Evolutionary conservation across 192 early-diverging fungal genomes (phyloP), one percentile per base, ranked within the genome.

Genomic region (Funneliformis geosporum): DNA sequence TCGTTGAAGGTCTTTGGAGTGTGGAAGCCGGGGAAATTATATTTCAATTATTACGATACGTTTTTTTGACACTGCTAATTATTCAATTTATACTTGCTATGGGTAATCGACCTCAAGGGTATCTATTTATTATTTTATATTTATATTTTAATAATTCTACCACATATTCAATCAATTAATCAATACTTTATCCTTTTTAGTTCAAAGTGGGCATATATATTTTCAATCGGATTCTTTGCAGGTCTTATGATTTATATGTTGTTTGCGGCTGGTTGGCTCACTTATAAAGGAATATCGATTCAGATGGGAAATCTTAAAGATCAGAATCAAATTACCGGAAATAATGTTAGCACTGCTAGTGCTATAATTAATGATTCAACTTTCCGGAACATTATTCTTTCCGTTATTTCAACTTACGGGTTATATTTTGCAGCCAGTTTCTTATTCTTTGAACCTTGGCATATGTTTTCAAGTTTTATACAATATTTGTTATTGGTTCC

Each of bases 41-140:
- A 25, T 87, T 89, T 80, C 79, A 85, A 60, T 69, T 86, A 12
- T 66, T 86, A 21, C 77, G 84, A 47, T 88, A 87, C 67, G 74
- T 89, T 28, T 98, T 96, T 84, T 85, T 96, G n/a, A 76, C 94
- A 62, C 87, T 95, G 43, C 85, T 98, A 64, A 87, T 95, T 55
- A 88, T 92, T 27, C 90, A 92, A 77, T 94, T 99, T 84, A 93
- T 99, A 61, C 87, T 93, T 25, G 92, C 96, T 79, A 86, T 99
- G 81, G 98, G 98, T 78, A 99, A 99, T 84, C 90, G 96, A 55
- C 98, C 98, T 66, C 95, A 98, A 84, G 97, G 95, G 39, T 90
- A 79, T 47, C 5, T 79, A 40, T 72, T 11, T 25, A 8, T 39
- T 9, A 23, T 9, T 43, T n/a, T 12, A 40, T n/a, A 43, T 69